Percentiles rank a stretch among this genome's conserved stretches.
phyloP scores from a whole-genome alignment of 805 yeast species.

The Suhomyces kilbournensis region DNA sequence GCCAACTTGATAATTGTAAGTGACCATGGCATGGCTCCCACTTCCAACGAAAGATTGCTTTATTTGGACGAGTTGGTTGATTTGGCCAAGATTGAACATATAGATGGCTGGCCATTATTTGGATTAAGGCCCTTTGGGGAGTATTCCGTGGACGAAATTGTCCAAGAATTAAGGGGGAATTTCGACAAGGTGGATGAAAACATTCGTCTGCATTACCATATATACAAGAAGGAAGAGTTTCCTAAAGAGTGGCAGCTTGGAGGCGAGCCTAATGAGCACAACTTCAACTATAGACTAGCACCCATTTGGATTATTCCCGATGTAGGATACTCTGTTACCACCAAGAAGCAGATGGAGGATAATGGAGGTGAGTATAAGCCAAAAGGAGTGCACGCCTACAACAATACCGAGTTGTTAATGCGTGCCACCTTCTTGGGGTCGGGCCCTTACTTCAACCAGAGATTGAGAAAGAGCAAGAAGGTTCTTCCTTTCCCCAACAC shows the following conservation, averaged over 20 bases:
- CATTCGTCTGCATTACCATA: slow-evolving; percentile 32
- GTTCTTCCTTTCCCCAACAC: slow-evolving; percentile 67
- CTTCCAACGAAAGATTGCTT: slow-evolving; percentile 64
- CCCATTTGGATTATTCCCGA: slow-evolving; percentile 85
- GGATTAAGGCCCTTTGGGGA: slow-evolving; percentile 62
- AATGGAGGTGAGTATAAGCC: slow-evolving; percentile 53
- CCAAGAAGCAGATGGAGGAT: slow-evolving; percentile 52
- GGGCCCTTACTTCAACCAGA: slow-evolving; percentile 70
- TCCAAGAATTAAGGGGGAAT: slow-evolving; percentile 36
- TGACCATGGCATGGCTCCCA: slow-evolving; percentile 94
- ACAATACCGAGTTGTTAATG: slow-evolving; percentile 75
- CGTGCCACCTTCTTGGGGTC: slow-evolving; percentile 73
- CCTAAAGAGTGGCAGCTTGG: slow-evolving; percentile 58
- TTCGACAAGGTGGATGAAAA: slow-evolving; percentile 19
- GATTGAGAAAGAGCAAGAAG: slow-evolving; percentile 28
- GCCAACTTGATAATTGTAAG: slow-evolving; percentile 78
- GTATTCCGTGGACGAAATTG: slow-evolving; percentile 43
- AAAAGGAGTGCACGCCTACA: slow-evolving; percentile 82
- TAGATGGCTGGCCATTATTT: slow-evolving; percentile 84
- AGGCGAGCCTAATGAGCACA: slow-evolving; percentile 24
- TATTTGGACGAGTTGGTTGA: slow-evolving; percentile 72
- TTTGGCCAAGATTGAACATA: slow-evolving; percentile 50
- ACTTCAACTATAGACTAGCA: slow-evolving; percentile 63
- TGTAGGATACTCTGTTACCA: slow-evolving; percentile 74
- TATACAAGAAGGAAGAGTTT: slow-evolving; percentile 55